These are phyloP conservation scores for Rhizopogon salebrosus DNA, from an alignment of 768 basidiomycete genomes.

Conservation along the genomic window DNA sequence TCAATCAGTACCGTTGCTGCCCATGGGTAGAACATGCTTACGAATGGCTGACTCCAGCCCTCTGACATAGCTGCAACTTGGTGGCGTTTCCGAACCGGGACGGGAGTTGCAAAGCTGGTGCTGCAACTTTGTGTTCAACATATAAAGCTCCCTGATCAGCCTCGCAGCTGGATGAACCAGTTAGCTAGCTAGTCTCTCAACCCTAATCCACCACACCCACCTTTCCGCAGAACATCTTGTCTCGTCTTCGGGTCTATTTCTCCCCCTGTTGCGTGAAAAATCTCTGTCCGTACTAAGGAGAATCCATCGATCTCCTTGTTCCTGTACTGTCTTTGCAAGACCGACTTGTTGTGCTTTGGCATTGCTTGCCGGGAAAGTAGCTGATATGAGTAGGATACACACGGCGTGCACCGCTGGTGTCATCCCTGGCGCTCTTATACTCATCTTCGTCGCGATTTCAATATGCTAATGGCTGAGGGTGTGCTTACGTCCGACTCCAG, in stretches of 20 bases:
- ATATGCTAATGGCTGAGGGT: too few species aligned
- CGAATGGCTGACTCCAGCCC: not conserved
- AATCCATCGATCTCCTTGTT: constrained; percentile 18
- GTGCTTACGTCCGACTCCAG: not conserved
- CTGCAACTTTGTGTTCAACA: not conserved
- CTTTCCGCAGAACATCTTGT: not conserved
- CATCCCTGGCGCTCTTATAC: not conserved
- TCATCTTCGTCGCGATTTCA: too few species aligned
- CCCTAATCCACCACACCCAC: not conserved
- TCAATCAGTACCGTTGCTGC: not conserved
- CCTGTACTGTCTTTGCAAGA: constrained; percentile 16
- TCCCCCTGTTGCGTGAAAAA: not conserved
- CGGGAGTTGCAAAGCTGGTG: not conserved
- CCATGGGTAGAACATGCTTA: not conserved
- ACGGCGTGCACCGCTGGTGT: not conserved
- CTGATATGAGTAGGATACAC: not conserved
- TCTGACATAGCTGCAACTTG: not conserved
- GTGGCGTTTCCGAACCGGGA: not conserved
- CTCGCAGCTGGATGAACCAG: not conserved
- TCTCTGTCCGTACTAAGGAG: constrained; percentile 9
- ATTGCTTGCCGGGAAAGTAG: not conserved
- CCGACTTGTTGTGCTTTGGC: constrained; percentile 10
- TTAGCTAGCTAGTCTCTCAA: not conserved
- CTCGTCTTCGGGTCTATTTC: not conserved
- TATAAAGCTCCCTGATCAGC: not conserved